Conservation (phyloP, 2,329 filamentous ascomycete species). For the Talaromyces sp. region DNA sequence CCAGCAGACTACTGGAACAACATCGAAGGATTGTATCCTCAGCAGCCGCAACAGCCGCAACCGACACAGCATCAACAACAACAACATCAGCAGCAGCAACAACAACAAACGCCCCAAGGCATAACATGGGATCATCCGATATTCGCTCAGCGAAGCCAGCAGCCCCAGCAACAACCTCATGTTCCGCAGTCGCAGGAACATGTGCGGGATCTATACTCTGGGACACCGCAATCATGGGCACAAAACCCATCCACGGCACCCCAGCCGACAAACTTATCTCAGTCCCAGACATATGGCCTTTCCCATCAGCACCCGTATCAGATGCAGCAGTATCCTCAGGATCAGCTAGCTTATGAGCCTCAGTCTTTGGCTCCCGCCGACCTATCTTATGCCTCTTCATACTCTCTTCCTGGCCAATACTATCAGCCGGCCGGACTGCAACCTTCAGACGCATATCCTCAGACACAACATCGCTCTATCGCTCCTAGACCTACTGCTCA, state of each 20-base stretch:
- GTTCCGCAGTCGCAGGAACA: constrained; percentile 18
- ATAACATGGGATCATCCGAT: constrained; percentile 12
- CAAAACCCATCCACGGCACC: constrained; percentile 24
- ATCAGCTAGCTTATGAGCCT: constrained; percentile 25
- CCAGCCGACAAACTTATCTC: constrained; percentile 16
- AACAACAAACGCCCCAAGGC: constrained; percentile 16
- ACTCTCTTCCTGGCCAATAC: constrained; percentile 26
- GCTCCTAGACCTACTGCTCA: constrained; percentile 19
- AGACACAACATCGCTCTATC: constrained; percentile 15
- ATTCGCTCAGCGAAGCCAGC: constrained; percentile 14
- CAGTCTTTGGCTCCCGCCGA: constrained; percentile 22
- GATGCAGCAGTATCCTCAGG: constrained; percentile 22
- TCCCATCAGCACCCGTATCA: constrained; percentile 28
- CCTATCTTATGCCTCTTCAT: constrained; percentile 26
- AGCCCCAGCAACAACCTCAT: constrained; percentile 17
- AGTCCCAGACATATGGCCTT: constrained; percentile 22
- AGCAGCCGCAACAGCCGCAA: background rate
- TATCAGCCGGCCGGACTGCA: constrained; percentile 25
- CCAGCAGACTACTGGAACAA: constrained; percentile 33
- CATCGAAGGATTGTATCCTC: constrained; percentile 27
- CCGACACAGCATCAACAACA: constrained; percentile 16
- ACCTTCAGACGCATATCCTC: constrained; percentile 23
- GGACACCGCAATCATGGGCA: constrained; percentile 28
- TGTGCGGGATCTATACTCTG: constrained; percentile 27
- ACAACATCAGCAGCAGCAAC: constrained; percentile 20